Evolutionary conservation across 176 grass and related monocot species (phyloP), one percentile per base, ranked within the genome.

Genomic region (Musa itinerans): DNA sequence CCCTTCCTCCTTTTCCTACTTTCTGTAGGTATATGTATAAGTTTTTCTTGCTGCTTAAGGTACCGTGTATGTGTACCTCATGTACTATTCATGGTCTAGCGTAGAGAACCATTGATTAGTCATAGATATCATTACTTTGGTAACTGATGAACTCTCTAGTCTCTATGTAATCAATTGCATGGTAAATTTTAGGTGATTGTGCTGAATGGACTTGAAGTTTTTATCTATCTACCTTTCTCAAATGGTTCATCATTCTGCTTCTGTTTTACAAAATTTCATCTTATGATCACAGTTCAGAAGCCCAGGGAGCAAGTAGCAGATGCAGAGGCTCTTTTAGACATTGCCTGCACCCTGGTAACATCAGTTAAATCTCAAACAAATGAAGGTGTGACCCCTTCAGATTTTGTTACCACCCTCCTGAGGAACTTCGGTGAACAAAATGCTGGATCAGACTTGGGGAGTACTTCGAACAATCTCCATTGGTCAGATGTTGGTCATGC

Each of bases 301-400:
- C 94, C 94, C 15, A 90, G 94, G 79, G 94, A 97, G 76, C 94
- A 97, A 85, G 85, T 97, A 48, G 90, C 90, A 48, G 94, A 97
- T 81, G 94, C 94, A 77, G 90, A 97, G 74, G 84, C 94, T 29
- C 82, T 97, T 77, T 74, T 97, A 58, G 94, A 90, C 80, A 90
- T 97, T 65, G 76, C 94, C 61, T 91, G 24, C 78, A 93, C 78
- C 29, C 76, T 98, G 56, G 82, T 91, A 56, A 89, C 88, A 52
- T 98, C 90, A 0, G 90, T 91, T 65, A 92, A 86, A 78, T 91
- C 94, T 73, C 90, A 93, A 49, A 78, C 88, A 63, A 87, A 82
- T 77, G 94, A 91, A 84, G 94, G 90, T 74, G 75, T 93, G 57
- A 98, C 80, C 22, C 86, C 90, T 67, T 85, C 90, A 78, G 90